Evolutionary conservation across 2,329 filamentous ascomycete species (phyloP).

Genomic region (Tricladium varicosporioides): DNA sequence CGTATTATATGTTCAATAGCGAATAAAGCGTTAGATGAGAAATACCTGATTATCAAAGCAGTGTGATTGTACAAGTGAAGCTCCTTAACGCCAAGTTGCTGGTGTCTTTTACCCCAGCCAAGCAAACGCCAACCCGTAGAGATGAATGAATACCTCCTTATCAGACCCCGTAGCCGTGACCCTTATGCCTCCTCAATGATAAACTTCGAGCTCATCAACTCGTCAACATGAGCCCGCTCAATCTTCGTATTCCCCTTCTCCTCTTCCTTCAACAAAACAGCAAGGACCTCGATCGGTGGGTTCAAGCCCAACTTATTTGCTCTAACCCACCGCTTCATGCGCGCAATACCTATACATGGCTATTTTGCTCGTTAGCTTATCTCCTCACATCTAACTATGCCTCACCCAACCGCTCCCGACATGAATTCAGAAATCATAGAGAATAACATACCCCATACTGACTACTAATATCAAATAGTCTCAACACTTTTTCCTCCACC

Average conservation of each 20-base stretch:
- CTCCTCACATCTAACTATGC: background rate
- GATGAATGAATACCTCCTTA: background rate
- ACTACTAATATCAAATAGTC: slow-evolving; percentile 88
- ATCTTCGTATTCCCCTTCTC: slow-evolving; percentile 49
- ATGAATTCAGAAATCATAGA: background rate
- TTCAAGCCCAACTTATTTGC: slow-evolving; percentile 79
- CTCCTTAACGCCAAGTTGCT: background rate
- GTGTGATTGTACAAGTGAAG: background rate
- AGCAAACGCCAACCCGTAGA: background rate
- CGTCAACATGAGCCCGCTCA: slow-evolving; percentile 74
- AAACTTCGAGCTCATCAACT: slow-evolving; percentile 50
- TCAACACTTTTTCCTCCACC: slow-evolving; percentile 78
- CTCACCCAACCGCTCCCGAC: background rate
- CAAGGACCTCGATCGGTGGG: slow-evolving; percentile 86
- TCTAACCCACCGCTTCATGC: slow-evolving; percentile 83
- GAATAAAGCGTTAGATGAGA: slow-evolving; percentile 3
- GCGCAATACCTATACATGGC: slow-evolving; percentile 84
- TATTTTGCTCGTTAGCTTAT: slow-evolving; percentile 36
- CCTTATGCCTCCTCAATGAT: background rate
- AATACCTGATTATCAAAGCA: background rate
- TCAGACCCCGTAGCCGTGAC: background rate
- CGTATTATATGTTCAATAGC: slow-evolving; percentile 12
- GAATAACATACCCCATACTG: slow-evolving; percentile 80
- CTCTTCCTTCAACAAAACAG: slow-evolving; percentile 75
- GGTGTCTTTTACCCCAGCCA: background rate